These are phyloP conservation scores for Pythium myriotylum DNA, from an alignment of 352 stramenopile genomes.

Conservation along the genomic window DNA sequence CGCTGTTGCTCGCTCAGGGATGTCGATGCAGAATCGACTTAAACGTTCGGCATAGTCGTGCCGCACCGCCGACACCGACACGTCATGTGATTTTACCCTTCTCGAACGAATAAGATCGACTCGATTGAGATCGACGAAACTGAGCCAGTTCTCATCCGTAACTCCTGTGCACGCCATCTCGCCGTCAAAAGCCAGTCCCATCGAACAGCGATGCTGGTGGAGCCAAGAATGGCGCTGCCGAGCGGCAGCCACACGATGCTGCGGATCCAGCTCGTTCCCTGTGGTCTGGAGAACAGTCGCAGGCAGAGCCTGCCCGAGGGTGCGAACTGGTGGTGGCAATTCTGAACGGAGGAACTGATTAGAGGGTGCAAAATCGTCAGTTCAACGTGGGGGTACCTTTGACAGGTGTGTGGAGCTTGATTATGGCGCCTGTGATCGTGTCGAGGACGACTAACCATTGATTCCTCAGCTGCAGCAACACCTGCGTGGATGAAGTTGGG, in stretches of 20 bases:
- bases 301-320: slow-evolving; percentile 11
- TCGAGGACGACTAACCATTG: slow-evolving; percentile 74
- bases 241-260: slow-evolving; percentile 26
- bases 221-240: slow-evolving; percentile 56
- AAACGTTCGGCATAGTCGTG: slow-evolving; percentile 12
- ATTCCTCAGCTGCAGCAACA: slow-evolving; percentile 70
- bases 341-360: background rate
- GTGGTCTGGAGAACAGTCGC: slow-evolving; percentile 37
- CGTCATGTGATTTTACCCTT: too few relatives aligned
- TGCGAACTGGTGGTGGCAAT: background rate
- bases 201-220: slow-evolving; percentile 49
- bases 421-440: slow-evolving; percentile 33
- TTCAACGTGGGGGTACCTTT: slow-evolving; percentile 33
- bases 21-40: slow-evolving; percentile 20
- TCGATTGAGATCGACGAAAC: slow-evolving; percentile 56
- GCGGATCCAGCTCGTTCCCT: slow-evolving; percentile 9
- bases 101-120: slow-evolving; percentile 16
- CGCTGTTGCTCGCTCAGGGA: slow-evolving; percentile 18
- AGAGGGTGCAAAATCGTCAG: background rate
- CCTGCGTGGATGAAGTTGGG: slow-evolving; percentile 24
- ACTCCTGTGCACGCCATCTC: slow-evolving; percentile 56
- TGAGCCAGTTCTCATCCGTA: slow-evolving; percentile 40
- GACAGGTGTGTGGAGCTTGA: slow-evolving; percentile 62
- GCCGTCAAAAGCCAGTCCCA: slow-evolving; percentile 48
- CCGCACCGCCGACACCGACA: too few relatives aligned